Conservation (phyloP, 2,329 filamentous ascomycete genomes). For the Arachnopeziza araneosa region DNA sequence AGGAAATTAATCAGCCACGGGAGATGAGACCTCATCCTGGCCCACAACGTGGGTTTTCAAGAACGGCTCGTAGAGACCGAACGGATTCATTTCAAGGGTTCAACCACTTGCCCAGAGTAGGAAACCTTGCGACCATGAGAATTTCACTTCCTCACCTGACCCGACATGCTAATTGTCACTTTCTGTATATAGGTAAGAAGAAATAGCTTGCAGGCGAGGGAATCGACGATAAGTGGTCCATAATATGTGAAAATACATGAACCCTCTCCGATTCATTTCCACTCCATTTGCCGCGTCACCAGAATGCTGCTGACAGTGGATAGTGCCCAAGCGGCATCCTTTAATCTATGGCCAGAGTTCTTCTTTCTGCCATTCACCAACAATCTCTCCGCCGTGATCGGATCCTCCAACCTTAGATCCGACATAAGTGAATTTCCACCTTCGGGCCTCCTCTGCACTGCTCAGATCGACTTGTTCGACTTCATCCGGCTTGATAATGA, state of each 20-base stretch:
- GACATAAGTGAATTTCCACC: conserved; percentile 53
- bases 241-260: background rate
- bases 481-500: conserved; percentile 73
- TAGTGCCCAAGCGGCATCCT: background rate
- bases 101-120: background rate
- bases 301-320: background rate
- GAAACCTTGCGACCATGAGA: background rate
- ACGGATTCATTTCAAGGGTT: background rate
- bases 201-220: background rate
- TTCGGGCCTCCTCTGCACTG: conserved; percentile 48
- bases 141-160: background rate
- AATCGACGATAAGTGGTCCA: too few species aligned
- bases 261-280: background rate
- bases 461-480: conserved; percentile 60
- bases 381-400: conserved; percentile 42
- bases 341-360: conserved; percentile 29
- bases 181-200: background rate
- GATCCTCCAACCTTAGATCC: conserved; percentile 31
- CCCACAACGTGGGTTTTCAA: conserved; percentile 5
- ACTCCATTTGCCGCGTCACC: conserved; percentile 1
- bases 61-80: background rate
- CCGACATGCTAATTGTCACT: background rate
- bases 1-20: background rate
- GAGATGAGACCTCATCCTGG: conserved; percentile 8
- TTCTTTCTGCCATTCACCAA: conserved; percentile 46